Base-by-base conservation (phyloP, 2,329 filamentous ascomycete genomes). In the Pseudogymnoascus sp. region DNA sequence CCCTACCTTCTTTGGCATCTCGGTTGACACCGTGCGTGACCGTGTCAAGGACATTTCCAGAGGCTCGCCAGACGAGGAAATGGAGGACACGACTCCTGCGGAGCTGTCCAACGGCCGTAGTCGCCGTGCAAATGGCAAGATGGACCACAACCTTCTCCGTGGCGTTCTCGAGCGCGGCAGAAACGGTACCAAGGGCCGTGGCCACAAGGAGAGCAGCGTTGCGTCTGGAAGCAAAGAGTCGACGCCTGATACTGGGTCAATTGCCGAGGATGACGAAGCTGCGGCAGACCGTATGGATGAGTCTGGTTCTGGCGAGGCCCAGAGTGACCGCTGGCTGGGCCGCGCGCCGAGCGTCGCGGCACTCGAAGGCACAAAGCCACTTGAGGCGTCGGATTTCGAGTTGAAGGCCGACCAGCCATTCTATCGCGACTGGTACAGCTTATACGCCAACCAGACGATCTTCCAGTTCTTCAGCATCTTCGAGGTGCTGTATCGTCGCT, bases 391-490 rank as follows among this genome's bases (percentile, higher is more conserved):
- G 39, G 85, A 83, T 67, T 84, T 81, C 71, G 86, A 81, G 75
- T 84, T 83, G 69, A 93, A 82, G 79, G 89, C 77, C 64, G 91
- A 96, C 65, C 89, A 92, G 60, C 87, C 90, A 63, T 96, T 94
- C 75, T 82, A 83, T 67, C 89, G 92, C 55, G 86, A 86, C 9
- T 87, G 85, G 75, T 96, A 91, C 78, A 93, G 93, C 72, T 85
- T 97, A 72, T 99, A 95, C 78, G 88, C 88, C 73, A 97, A 97
- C 74, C 84, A 91, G 69, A 91, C 89, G 3, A 88, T 99, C 64
- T 96, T 92, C 72, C 92, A 94, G 75, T 97, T 99, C 80, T 89
- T 99, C 78, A 90, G 89, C 68, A 87, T 96, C 65, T 94, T 99
- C 73, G 86, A 96, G 72, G 89, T 89, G n/a, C 79, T 99, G 4